phyloP scores from a whole-genome alignment of 2,329 filamentous ascomycete species.

The Fusarium praegraminearum region DNA sequence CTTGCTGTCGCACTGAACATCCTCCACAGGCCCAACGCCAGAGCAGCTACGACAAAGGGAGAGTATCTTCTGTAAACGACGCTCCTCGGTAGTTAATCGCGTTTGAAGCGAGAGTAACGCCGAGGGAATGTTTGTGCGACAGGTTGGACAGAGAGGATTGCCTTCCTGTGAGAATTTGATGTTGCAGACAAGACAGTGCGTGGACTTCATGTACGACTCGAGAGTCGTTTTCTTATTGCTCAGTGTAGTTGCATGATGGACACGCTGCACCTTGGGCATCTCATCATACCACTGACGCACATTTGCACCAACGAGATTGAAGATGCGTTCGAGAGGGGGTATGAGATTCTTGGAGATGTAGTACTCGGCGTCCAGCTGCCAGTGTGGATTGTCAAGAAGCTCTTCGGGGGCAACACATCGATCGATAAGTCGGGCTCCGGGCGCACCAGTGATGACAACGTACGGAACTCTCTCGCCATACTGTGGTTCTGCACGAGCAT shows the following conservation, averaged over 20 bases:
- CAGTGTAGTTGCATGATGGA: conserved; percentile 57
- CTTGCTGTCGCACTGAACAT: conserved; percentile 87
- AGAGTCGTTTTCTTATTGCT: conserved; percentile 74
- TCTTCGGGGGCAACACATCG: conserved; percentile 90
- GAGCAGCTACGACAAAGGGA: conserved; percentile 85
- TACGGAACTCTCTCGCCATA: conserved; percentile 97
- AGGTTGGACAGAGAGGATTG: conserved; percentile 67
- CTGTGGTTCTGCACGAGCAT: conserved; percentile 88
- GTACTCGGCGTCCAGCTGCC: conserved; percentile 91
- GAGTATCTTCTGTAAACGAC: conserved; percentile 71
- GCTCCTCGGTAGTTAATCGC: conserved; percentile 72
- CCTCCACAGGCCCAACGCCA: conserved; percentile 76
- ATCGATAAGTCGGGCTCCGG: conserved; percentile 86
- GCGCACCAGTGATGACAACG: conserved; percentile 89
- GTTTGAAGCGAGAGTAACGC: conserved; percentile 74
- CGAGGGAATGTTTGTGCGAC: conserved; percentile 64
- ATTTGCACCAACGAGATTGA: conserved; percentile 94
- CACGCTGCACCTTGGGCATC: conserved; percentile 90
- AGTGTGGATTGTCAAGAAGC: conserved; percentile 79
- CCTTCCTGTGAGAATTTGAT: conserved; percentile 47
- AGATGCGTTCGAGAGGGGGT: conserved; percentile 93
- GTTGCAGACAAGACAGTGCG: conserved; percentile 80
- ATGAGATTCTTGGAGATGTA: conserved; percentile 98
- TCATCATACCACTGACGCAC: conserved; percentile 94
- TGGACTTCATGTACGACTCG: conserved; percentile 91